Conservation (phyloP, 164 flowering plant genomes). For the Nymphaea colorata region DNA sequence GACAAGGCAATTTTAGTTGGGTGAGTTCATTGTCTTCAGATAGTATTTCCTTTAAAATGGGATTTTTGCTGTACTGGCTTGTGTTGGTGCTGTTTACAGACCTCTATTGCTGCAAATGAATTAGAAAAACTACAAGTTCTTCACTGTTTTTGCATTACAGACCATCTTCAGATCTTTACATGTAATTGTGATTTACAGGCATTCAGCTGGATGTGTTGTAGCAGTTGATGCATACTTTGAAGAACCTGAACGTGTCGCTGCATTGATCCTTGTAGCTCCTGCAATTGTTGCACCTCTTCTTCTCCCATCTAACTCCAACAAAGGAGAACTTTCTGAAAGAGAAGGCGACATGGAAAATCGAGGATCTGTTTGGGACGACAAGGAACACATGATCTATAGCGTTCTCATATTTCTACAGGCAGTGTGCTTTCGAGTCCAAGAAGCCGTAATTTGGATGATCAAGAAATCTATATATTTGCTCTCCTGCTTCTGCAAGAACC, state of each 20-base stretch:
- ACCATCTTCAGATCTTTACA: not conserved
- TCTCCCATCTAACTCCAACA: slow-evolving; percentile 10
- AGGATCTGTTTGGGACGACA: slow-evolving; percentile 8
- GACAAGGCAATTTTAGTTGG: slow-evolving; percentile 72
- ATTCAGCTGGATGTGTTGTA: slow-evolving; percentile 83
- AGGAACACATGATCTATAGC: slow-evolving; percentile 19
- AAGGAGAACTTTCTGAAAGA: slow-evolving; percentile 11
- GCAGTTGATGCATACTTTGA: slow-evolving; percentile 80
- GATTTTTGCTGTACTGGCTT: not conserved
- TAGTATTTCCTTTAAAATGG: not conserved
- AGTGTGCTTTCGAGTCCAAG: slow-evolving; percentile 19
- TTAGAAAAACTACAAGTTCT: too few relatives aligned
- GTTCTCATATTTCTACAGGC: slow-evolving; percentile 22
- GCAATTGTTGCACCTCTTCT: slow-evolving; percentile 65
- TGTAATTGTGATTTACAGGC: slow-evolving; percentile 30
- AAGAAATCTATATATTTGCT: slow-evolving; percentile 37
- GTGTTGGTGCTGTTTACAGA: not conserved
- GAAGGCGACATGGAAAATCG: slow-evolving; percentile 16
- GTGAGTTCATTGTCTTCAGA: slow-evolving; percentile 16
- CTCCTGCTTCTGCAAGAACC: slow-evolving; percentile 37
- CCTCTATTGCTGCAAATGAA: not conserved
- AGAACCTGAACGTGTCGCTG: slow-evolving; percentile 90
- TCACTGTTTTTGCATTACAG: not conserved
- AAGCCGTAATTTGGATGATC: slow-evolving; percentile 21
- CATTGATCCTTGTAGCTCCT: slow-evolving; percentile 87